Base-by-base conservation (phyloP, 2,329 filamentous ascomycete genomes). In the Stromatinia cepivora region DNA sequence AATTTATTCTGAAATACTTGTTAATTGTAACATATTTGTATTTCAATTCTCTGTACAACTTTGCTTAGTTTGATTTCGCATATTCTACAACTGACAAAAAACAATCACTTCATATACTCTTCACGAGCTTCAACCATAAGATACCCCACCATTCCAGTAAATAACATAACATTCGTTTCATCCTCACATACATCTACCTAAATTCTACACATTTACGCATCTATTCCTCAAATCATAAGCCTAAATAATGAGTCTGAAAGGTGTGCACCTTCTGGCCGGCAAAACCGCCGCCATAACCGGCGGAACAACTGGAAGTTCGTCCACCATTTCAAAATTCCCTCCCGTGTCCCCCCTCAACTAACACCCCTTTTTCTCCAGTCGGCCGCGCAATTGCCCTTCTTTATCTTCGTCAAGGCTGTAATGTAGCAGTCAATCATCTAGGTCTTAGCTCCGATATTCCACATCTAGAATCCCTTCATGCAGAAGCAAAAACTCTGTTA, bases 361-460 rank as follows among this genome's bases (percentile, higher is more conserved):
- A 69, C 39, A 31, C 15, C 8, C 2, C 68, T 11, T 8, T 17
- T 34, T 9, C n/a, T 17, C 36, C 7, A 69, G 97, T 97, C 75
- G 93, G 93, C 66, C 87, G 92, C 73, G 93, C 93, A 74, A 96
- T 97, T 72, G 89, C 90, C 54, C 85, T 97, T 64, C 90, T 89
- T 75, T 96, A 92, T 79, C 82, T 94, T 66, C 84, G 85, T 6
- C 92, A 96, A 75, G 93, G 93, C 73, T 91, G 90, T 74, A 86
- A 87, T 78, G 91, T 96, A 45, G 88, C 91, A 39, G 87, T 96
- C 71, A 97, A 95, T 82, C 91, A 95, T 78, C 86, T 94, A 3
- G 90, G 86, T 69, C 83, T 88, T 9, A 78, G 80, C 4, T 80
- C 80, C 58, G 87, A 89, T 79, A 74, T 78, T 46, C 71, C 76